A percentile compares a stretch with the other conserved stretches of the same genome.
Evolutionary conservation across 2,329 filamentous ascomycete species (phyloP).

Genomic region (Sporothrix dimorphospora): DNA sequence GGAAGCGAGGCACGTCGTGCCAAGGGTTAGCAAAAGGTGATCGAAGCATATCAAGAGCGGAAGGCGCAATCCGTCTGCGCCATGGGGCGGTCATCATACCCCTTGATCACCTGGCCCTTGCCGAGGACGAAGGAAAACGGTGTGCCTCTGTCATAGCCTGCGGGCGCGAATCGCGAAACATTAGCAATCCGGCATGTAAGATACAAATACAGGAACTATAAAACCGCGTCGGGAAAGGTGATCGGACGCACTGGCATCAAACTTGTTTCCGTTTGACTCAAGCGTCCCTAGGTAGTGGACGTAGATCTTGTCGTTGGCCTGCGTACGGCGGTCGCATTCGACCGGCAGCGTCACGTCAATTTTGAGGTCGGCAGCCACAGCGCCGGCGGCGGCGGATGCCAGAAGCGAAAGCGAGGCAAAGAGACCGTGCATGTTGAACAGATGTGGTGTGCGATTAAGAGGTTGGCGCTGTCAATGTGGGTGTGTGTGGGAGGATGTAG

Average conservation of each 20-base stretch:
- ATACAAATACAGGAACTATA: too few relatives aligned
- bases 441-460: background rate
- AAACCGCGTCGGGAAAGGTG: background rate
- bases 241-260: slow-evolving; percentile 68
- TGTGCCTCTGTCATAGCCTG: slow-evolving; percentile 64
- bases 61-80: background rate
- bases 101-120: slow-evolving; percentile 82
- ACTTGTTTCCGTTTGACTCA: slow-evolving; percentile 71
- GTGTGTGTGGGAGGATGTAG: background rate
- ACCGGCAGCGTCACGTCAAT: slow-evolving; percentile 76
- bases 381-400: slow-evolving; percentile 54
- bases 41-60: too few relatives aligned
- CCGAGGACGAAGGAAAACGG: slow-evolving; percentile 84
- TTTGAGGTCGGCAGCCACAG: slow-evolving; percentile 64
- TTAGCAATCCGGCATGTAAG: background rate
- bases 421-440: slow-evolving; percentile 52
- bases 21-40: background rate
- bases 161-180: background rate
- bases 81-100: slow-evolving; percentile 54
- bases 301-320: slow-evolving; percentile 75
- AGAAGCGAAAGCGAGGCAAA: slow-evolving; percentile 54
- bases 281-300: slow-evolving; percentile 91
- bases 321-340: slow-evolving; percentile 77
- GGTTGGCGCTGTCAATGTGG: background rate
- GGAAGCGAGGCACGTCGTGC: slow-evolving; percentile 33